Base-by-base conservation (phyloP, 148 eudicot genomes). In the Gaultheria prostrata region DNA sequence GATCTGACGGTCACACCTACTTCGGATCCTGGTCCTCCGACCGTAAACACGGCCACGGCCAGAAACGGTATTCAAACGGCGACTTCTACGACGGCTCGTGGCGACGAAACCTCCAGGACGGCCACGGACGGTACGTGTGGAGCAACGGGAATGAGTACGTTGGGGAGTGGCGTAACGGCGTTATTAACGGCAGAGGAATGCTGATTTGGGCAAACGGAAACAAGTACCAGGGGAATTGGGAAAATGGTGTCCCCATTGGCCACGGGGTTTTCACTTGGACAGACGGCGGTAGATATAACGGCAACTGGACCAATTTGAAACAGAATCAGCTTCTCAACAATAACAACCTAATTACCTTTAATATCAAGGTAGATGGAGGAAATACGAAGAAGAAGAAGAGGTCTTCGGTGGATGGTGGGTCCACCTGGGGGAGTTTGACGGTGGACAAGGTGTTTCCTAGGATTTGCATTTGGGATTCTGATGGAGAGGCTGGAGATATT, bases 401-500 rank as follows among this genome's bases (percentile, higher is more conserved):
- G 84, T 84, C 89, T 18, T 85, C 92, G 0, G 83, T 87, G 57
- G 93, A 88, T 18, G 86, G 88, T 18, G 87, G 88, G 12, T 84
- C 80, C 20, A 80, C 78, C 20, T 74, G 63, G 65, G 84, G 85
- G 74, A 84, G 86, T 30, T 61, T 83, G 74, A 86, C 85, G 28
- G 98, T 82, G n/a, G 97, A 90, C 79, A 87, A 88, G 77, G 63
- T 73, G 51, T 84, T 92, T 17, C 94, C 94, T 0, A 82, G 94
- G 87, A 92, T 93, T 59, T 93, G 97, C 76, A 91, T 93, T 1
- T 93, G 94, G 97, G 97, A 93, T 13, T 90, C 92, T 45, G 97
- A 93, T 8, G 97, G 93, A 0, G 97, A 92, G 73, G 94, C 93
- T 0, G 97, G 97, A 13, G 97, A 93, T 87, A 92, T 95, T 6